phyloP scores from a whole-genome alignment of 805 yeast species.

The Saccharomycopsis sp. region DNA sequence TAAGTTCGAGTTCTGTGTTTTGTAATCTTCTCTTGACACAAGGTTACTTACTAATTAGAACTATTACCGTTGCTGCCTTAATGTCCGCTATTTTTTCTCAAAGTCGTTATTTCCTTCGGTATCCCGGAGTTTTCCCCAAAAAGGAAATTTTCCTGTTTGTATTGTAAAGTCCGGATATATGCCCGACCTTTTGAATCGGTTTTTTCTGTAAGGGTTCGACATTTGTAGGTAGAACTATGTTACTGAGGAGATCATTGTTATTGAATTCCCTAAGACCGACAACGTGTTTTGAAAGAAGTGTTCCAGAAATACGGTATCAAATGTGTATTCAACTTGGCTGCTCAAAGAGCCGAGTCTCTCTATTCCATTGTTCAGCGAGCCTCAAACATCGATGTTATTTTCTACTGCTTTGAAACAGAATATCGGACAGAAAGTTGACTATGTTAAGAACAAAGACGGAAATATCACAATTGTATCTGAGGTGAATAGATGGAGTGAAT shows the following conservation, averaged over 20 bases:
- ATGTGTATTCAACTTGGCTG: constrained; percentile 89
- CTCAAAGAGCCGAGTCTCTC: constrained; percentile 77
- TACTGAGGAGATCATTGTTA: constrained; percentile 36
- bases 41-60: background rate
- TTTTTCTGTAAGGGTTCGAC: too few relatives aligned
- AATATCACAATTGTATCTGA: constrained; percentile 66
- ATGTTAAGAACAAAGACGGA: constrained; percentile 15
- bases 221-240: constrained; percentile 41
- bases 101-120: background rate
- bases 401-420: constrained; percentile 75
- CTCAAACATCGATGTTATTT: constrained; percentile 83
- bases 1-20: background rate
- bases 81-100: background rate
- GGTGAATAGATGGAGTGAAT: constrained; percentile 95
- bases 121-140: background rate
- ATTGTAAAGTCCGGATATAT: background rate
- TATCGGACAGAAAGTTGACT: constrained; percentile 40
- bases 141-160: background rate
- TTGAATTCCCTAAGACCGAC: constrained; percentile 89
- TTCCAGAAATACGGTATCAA: constrained; percentile 81
- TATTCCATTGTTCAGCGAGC: constrained; percentile 93
- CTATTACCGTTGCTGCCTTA: background rate
- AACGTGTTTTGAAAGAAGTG: constrained; percentile 87
- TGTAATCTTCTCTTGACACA: background rate
- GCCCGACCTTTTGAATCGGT: too few relatives aligned